A percentile compares a stretch with the other conserved stretches of the same genome.
Conservation (phyloP, 164 flowering plant genomes). For the Chimonanthus salicifolius region DNA sequence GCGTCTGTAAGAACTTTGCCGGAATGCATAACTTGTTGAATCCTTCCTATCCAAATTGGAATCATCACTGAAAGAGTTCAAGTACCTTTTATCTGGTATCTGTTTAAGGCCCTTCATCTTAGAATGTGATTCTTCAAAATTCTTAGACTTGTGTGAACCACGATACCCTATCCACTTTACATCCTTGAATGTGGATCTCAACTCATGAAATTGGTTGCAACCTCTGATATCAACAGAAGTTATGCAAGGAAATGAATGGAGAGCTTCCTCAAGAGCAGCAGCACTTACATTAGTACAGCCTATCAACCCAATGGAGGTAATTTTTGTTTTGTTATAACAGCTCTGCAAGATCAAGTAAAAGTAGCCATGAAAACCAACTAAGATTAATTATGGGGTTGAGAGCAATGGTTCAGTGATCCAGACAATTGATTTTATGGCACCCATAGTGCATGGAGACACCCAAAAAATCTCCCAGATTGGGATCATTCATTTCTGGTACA, state of each 20-base stretch:
- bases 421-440: background rate
- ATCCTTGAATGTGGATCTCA: slow-evolving; percentile 45
- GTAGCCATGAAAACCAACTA: background rate
- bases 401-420: background rate
- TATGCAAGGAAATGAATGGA: slow-evolving; percentile 51
- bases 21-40: slow-evolving; percentile 53
- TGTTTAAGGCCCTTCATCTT: slow-evolving; percentile 60
- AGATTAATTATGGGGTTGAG: background rate
- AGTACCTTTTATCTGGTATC: slow-evolving; percentile 39
- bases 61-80: slow-evolving; percentile 39
- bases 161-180: slow-evolving; percentile 60
- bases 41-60: slow-evolving; percentile 43
- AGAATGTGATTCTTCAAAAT: slow-evolving; percentile 34
- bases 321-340: slow-evolving; percentile 59
- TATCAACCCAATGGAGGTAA: slow-evolving; percentile 53
- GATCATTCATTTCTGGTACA: background rate
- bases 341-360: slow-evolving; percentile 49
- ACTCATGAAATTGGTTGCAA: slow-evolving; percentile 68
- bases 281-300: slow-evolving; percentile 74
- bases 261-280: slow-evolving; percentile 56
- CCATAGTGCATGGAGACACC: background rate
- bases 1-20: slow-evolving; percentile 65
- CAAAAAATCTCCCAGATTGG: background rate
- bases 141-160: slow-evolving; percentile 13
- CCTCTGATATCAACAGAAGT: slow-evolving; percentile 71